Percentiles rank a stretch among this genome's conserved stretches.
These are phyloP conservation scores for Saccharomycopsis selenospora DNA, from an alignment of 805 yeast genomes.

Conservation along the genomic window DNA sequence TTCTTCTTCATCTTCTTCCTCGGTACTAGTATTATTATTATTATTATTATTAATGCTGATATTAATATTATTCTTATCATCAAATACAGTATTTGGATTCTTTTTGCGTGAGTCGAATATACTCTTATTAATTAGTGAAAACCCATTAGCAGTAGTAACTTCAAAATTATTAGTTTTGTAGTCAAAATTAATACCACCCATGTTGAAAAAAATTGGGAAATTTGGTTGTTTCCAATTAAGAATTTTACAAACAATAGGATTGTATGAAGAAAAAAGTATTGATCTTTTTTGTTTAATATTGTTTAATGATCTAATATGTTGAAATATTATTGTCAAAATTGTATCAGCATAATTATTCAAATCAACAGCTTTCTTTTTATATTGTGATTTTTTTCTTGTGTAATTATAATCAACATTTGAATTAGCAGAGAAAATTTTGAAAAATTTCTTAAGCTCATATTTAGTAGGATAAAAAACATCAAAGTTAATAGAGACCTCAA, in stretches of 20 bases:
- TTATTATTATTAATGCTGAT: not conserved
- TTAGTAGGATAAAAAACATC: conserved; percentile 73
- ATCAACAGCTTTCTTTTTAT: conserved; percentile 26
- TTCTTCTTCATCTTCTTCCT: not conserved
- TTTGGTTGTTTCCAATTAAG: conserved; percentile 98
- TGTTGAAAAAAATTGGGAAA: conserved; percentile 83
- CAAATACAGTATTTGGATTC: not conserved
- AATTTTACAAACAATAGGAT: conserved; percentile 86
- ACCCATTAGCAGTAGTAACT: conserved; percentile 38
- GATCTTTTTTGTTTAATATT: conserved; percentile 42
- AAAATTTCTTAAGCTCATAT: conserved; percentile 34
- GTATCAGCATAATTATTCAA: conserved; percentile 72
- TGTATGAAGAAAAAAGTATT: conserved; percentile 76
- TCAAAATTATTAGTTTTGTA: conserved; percentile 27
- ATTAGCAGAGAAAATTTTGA: conserved; percentile 9
- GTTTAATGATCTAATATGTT: conserved; percentile 54
- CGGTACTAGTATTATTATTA: not conserved
- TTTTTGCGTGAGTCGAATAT: conserved; percentile 17
- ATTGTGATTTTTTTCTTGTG: not conserved
- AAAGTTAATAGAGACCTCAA: conserved; percentile 57
- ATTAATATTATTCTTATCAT: not conserved
- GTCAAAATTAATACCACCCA: conserved; percentile 53
- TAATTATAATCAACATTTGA: conserved; percentile 3
- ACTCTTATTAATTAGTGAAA: conserved; percentile 24
- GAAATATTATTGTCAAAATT: conserved; percentile 63